Conservation (phyloP, 2,329 filamentous ascomycete species). For the Paecilomyces variotii region DNA sequence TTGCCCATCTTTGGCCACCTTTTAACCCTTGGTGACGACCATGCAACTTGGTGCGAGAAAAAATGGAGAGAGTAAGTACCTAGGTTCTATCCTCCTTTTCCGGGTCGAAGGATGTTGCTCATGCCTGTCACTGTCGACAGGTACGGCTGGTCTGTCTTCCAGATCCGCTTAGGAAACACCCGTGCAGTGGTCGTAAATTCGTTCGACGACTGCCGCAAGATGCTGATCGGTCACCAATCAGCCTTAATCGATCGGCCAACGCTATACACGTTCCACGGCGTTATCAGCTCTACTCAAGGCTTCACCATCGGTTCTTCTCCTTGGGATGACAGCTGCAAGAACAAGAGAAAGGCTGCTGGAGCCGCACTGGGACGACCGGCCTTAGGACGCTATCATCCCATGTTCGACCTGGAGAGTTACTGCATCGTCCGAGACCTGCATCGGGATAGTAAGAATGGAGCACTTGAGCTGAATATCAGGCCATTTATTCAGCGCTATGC, state of each 20-base stretch:
- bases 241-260: slow-evolving; percentile 65
- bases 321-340: slow-evolving; percentile 68
- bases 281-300: slow-evolving; percentile 63
- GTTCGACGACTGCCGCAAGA: slow-evolving; percentile 57
- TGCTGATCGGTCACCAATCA: slow-evolving; percentile 66
- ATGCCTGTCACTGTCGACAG: neutral
- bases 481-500: slow-evolving; percentile 64
- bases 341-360: slow-evolving; percentile 62
- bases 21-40: slow-evolving; percentile 46
- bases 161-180: slow-evolving; percentile 35
- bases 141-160: slow-evolving; percentile 42
- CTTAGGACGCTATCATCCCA: slow-evolving; percentile 64
- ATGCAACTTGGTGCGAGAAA: slow-evolving; percentile 44
- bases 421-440: slow-evolving; percentile 61
- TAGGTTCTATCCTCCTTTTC: neutral
- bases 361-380: slow-evolving; percentile 65
- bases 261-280: slow-evolving; percentile 67
- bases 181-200: slow-evolving; percentile 66
- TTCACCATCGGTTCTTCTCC: slow-evolving; percentile 73
- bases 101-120: neutral
- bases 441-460: slow-evolving; percentile 51
- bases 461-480: slow-evolving; percentile 54
- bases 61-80: slow-evolving; percentile 48
- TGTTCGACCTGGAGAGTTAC: slow-evolving; percentile 65
- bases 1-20: slow-evolving; percentile 53